phyloP scores from a whole-genome alignment of 495 filamentous ascomycete species.

The Hypomontagnella submonticulosa region DNA sequence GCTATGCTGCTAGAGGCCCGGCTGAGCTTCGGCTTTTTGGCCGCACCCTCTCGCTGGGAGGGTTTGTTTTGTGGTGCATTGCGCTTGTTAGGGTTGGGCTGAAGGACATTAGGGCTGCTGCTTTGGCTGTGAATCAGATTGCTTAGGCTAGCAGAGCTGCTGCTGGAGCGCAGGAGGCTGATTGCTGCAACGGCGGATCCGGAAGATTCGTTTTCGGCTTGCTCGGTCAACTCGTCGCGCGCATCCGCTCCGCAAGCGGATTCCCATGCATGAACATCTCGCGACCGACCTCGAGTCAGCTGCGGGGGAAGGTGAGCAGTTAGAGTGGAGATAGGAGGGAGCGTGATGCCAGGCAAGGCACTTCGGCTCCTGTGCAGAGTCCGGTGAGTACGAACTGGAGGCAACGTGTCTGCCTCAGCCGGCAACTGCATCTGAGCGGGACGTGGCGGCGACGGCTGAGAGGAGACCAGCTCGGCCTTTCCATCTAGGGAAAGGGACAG shows the following conservation, averaged over 20 bases:
- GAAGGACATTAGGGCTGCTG: constrained; percentile 56
- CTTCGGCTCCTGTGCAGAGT: constrained; percentile 65
- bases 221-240: constrained; percentile 74
- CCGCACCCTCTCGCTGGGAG: constrained; percentile 57
- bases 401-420: constrained; percentile 50
- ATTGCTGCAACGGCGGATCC: constrained; percentile 79
- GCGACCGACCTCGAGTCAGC: constrained; percentile 72
- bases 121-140: constrained; percentile 49
- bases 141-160: constrained; percentile 59
- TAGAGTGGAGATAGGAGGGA: constrained; percentile 64
- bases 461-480: constrained; percentile 79
- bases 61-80: constrained; percentile 62
- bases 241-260: constrained; percentile 79
- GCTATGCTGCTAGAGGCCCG: constrained; percentile 75
- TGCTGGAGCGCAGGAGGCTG: constrained; percentile 73
- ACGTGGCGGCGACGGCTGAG: constrained; percentile 77
- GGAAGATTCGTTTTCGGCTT: constrained; percentile 76
- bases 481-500: constrained; percentile 84
- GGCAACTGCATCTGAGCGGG: constrained; percentile 43
- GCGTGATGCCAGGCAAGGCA: constrained; percentile 59
- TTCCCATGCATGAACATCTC: constrained; percentile 87
- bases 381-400: constrained; percentile 63
- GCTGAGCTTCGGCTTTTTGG: constrained; percentile 72
- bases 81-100: constrained; percentile 66
- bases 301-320: constrained; percentile 68